Conservation (phyloP, 331 rosid genomes). For the Rosa hybrid region DNA sequence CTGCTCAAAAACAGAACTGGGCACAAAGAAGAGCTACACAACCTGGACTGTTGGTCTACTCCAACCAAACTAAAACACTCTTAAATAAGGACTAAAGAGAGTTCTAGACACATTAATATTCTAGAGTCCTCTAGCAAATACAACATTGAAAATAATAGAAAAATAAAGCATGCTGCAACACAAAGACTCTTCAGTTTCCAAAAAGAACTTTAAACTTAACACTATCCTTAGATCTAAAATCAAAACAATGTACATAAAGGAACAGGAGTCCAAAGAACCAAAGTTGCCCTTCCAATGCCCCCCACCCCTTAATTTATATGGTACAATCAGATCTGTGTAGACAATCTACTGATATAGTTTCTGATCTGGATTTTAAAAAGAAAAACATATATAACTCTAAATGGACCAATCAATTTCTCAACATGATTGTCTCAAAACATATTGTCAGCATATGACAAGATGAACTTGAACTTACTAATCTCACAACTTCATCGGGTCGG, state of each 20-base stretch:
- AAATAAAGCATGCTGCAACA: no score
- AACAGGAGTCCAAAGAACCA: neutral
- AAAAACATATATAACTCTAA: neutral
- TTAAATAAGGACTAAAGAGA: no score
- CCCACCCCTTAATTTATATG: neutral
- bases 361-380: neutral
- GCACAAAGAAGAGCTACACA: no score
- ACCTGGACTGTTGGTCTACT: no score
- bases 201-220: no score
- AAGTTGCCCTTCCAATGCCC: neutral
- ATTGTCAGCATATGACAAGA: neutral
- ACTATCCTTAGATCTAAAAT: neutral
- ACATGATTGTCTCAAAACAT: neutral
- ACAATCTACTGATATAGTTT: neutral
- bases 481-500: slow-evolving; percentile 75
- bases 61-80: no score
- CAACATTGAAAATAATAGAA: no score
- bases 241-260: slow-evolving; percentile 5
- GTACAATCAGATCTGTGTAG: neutral
- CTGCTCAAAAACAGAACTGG: no score
- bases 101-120: no score
- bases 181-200: no score
- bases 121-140: no score
- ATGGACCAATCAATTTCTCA: neutral
- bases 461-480: slow-evolving; percentile 56